phyloP scores from a whole-genome alignment of 345 rosid genomes.

The Conringia planisiliqua region DNA sequence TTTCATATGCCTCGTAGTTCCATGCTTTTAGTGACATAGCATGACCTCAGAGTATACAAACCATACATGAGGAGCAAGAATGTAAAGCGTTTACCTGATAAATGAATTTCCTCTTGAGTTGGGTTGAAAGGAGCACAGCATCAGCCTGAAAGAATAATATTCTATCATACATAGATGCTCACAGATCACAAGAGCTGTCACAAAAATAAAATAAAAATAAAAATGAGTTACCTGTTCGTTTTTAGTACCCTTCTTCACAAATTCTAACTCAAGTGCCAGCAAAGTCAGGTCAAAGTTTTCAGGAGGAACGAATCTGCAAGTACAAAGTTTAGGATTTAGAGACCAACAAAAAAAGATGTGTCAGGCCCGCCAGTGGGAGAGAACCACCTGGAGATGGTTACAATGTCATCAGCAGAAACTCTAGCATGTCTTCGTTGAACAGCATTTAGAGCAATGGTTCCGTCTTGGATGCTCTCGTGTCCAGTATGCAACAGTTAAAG shows the following conservation, averaged over 20 bases:
- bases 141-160: slow-evolving; percentile 50
- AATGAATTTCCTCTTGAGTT: slow-evolving; percentile 66
- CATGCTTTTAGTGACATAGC: not conserved
- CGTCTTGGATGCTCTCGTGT: slow-evolving; percentile 61
- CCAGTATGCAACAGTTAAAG: slow-evolving; percentile 69
- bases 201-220: no score
- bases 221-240: slow-evolving; percentile 61
- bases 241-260: slow-evolving; percentile 85
- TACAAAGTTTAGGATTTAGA: not conserved
- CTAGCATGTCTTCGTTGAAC: slow-evolving; percentile 80
- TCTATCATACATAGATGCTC: not conserved
- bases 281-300: slow-evolving; percentile 73
- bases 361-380: not conserved
- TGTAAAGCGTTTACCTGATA: slow-evolving; percentile 55
- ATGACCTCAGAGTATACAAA: not conserved
- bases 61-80: not conserved
- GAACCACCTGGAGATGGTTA: slow-evolving; percentile 63
- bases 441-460: slow-evolving; percentile 67
- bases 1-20: no score
- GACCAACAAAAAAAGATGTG: not conserved
- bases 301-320: slow-evolving; percentile 70
- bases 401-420: slow-evolving; percentile 74
- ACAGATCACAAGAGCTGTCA: not conserved
- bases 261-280: slow-evolving; percentile 80
- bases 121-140: slow-evolving; percentile 69